Percentiles rank a stretch among this genome's conserved stretches.
Conservation (phyloP, 2,329 filamentous ascomycete species). For the Fusarium tjaetaba region DNA sequence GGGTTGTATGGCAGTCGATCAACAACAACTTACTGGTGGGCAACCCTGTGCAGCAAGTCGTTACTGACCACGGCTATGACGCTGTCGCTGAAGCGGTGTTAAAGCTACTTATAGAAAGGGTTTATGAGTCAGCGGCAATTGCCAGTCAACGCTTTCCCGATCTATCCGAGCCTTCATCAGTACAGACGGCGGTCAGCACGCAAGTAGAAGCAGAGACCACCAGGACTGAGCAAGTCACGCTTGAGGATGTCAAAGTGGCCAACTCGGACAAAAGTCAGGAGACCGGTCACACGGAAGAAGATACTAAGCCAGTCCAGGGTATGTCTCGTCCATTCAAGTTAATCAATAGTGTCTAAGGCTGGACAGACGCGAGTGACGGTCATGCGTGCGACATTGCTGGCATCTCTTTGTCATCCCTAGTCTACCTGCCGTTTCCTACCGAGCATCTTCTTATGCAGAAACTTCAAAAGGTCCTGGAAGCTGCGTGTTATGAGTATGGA, state of each 20-base stretch:
- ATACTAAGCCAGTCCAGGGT: rapidly evolving
- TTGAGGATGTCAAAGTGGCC: neutral
- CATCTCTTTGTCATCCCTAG: rapidly evolving
- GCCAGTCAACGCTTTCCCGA: neutral
- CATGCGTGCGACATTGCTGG: rapidly evolving
- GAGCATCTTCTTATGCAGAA: neutral
- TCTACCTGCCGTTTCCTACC: neutral
- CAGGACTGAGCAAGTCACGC: neutral
- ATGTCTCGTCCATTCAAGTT: neutral
- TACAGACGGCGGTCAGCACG: rapidly evolving
- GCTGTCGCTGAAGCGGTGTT: rapidly evolving
- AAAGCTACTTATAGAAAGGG: neutral
- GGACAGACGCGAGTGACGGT: rapidly evolving
- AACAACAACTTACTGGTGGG: neutral
- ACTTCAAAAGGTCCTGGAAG: rapidly evolving
- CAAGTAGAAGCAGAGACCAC: neutral
- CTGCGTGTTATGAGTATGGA: rapidly evolving
- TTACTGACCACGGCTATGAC: neutral
- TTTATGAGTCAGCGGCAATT: neutral
- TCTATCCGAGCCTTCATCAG: neutral
- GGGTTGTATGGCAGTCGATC: rapidly evolving
- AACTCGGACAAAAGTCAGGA: neutral
- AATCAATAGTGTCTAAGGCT: neutral
- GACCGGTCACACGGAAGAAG: neutral
- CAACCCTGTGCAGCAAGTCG: neutral